These are phyloP conservation scores for Arxiozyma slooffiae DNA, from an alignment of 1,139 yeast genomes.

Conservation along the genomic window DNA sequence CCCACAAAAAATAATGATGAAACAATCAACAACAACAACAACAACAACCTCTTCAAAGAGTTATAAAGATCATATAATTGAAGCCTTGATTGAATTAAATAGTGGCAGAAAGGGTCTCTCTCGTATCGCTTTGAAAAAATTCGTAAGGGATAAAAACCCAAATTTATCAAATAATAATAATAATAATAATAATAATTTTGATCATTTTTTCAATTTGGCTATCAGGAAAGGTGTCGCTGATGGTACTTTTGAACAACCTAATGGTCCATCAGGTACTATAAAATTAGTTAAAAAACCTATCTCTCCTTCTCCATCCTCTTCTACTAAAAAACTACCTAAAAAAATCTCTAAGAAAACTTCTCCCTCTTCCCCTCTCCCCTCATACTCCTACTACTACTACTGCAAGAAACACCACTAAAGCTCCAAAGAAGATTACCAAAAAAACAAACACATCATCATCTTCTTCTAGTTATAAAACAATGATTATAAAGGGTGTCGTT, in stretches of 20 bases:
- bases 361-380: slow-evolving; percentile 3
- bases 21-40: slow-evolving; percentile 4
- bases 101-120: slow-evolving; percentile 71
- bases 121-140: slow-evolving; percentile 72
- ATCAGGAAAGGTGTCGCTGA: slow-evolving; percentile 71
- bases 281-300: slow-evolving; percentile 23
- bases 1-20: not conserved
- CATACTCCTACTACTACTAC: slow-evolving; percentile 1
- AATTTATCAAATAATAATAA: slow-evolving; percentile 45
- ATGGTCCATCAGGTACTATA: slow-evolving; percentile 48
- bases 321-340: slow-evolving; percentile 1
- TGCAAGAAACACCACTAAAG: slow-evolving; percentile 5
- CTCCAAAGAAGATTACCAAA: slow-evolving; percentile 6
- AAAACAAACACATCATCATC: slow-evolving; percentile 1
- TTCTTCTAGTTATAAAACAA: slow-evolving; percentile 21
- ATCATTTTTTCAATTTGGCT: slow-evolving; percentile 68
- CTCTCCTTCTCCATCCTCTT: slow-evolving; percentile 3
- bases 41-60: slow-evolving; percentile 12
- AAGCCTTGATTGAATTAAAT: slow-evolving; percentile 61
- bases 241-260: slow-evolving; percentile 75
- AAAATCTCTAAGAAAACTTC: slow-evolving; percentile 11
- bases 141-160: slow-evolving; percentile 40
- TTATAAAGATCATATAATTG: slow-evolving; percentile 57
- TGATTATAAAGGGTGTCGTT: slow-evolving; percentile 20
- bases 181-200: slow-evolving; percentile 63